Evolutionary conservation across 2,329 filamentous ascomycete species (phyloP), one percentile per base, ranked within the genome.

Genomic region (Harringtonia aguacate): DNA sequence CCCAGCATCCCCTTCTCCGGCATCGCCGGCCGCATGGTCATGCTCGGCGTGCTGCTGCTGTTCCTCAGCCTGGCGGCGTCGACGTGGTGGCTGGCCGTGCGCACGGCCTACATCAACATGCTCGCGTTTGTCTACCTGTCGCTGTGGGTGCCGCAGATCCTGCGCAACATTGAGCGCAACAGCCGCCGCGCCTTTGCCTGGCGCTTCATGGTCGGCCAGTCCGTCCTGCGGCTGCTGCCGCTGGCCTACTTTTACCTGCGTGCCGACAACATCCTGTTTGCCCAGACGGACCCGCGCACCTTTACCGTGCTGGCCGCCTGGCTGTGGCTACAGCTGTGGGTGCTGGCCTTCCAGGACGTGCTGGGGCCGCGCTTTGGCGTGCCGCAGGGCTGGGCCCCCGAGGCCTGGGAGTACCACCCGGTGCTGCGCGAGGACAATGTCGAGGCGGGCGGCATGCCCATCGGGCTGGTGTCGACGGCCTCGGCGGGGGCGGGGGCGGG

Each of bases 361-460:
- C 67, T 97, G 4, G 90, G 92, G 0, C 87, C 90, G 1, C 73
- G 92, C n/a, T 90, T 92, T 65, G 87, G 88, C 44, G 66, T 97
- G 1, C 82, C 81, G 3, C 73, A 76, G 36, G 73, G 75, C 41
- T 82, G 78, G 77, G 67, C 71, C 48, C 75, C 77, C n/a, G 75
- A 79, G 45, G 86, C 84, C 1, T 98, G 94, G 74, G 90, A 98
- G 57, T 98, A 98, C 59, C 90, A 98, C 60, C 90, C 88, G 0
- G 72, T 95, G 3, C 70, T 98, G 20, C 78, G 86, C 24, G 85
- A 88, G 55, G 88, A 94, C 50, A 84, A 81, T 47, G 63, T 86
- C 37, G 85, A 95, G 65, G 79, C 84, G 17, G 86, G 84, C 18
- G 81, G 79, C 1, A 64, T 95, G 49, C 88, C 89, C 0, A 85